Base-by-base conservation (phyloP, 495 filamentous ascomycete genomes). In the Tuber melanosporum region DNA sequence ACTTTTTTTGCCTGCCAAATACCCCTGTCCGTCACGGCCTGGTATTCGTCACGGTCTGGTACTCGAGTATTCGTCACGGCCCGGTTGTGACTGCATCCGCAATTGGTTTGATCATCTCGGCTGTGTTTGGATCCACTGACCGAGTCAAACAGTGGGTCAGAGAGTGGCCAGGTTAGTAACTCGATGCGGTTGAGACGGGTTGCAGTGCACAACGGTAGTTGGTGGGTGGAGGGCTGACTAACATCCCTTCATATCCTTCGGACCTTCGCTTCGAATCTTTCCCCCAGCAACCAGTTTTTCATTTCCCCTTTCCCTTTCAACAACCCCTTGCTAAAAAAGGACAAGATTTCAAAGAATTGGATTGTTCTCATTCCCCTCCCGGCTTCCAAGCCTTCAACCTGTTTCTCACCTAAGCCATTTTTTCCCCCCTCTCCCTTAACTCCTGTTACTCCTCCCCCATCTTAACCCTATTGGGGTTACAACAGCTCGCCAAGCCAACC, bases 401-500 rank as follows among this genome's bases (percentile, higher is more conserved):
- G 26, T 15, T 32, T 14, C 57, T 66, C 26, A 36, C 57, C 57
- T 32, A 66, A 17, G 26, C 10, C 14, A 36, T 17, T 66, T 66
- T 66, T 32, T 0, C n/a, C n/a, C 57, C 12, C 15, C 57, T 8
- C 26, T 66, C 57, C 57, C 26, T 66, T 36, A 36, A 66, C 49
- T 69, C 49, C 52, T 46, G 66, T 71, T 70, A 71, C 19, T n/a
- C n/a, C 10, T 62, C 52, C n/a, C 52, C 46, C n/a, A 39, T 73
- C 77, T 45, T 71, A 74, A 76, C 49, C 73, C 36, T 66, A 32
- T 66, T 26, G 32, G 57, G 69, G 78, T 44, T 71, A 70, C 9
- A 73, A 70, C 52, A 79, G 20, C 66, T 73, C 49, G 72, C 73
- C 62, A 76, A 71, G 52, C 78, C 79, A 80, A 78, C n/a, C 76